Percentiles rank a stretch among this genome's conserved stretches.
Evolutionary conservation across 2,329 filamentous ascomycete genomes (phyloP).

Genomic region (Apiospora arundinis): DNA sequence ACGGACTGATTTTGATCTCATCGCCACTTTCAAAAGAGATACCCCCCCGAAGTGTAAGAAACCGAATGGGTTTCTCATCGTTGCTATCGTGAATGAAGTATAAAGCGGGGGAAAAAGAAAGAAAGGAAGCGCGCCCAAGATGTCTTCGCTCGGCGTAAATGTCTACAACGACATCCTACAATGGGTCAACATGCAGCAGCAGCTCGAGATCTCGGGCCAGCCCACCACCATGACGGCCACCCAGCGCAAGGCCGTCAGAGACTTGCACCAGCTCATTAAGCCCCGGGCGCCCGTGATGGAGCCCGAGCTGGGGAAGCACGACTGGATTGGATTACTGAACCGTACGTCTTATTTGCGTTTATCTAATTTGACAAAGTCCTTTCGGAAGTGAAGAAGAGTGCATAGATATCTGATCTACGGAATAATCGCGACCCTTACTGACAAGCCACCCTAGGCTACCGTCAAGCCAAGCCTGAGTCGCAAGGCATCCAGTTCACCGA

Average conservation of each 20-base stretch:
- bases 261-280: slow-evolving; percentile 42
- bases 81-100: not conserved
- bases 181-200: slow-evolving; percentile 44
- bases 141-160: not conserved
- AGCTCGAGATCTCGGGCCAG: slow-evolving; percentile 37
- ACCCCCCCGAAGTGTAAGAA: not conserved
- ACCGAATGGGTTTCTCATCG: not conserved
- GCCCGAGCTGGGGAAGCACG: slow-evolving; percentile 36
- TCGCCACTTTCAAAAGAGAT: not conserved
- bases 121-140: not conserved
- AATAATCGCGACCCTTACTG: slow-evolving; percentile 7
- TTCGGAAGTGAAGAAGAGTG: too few relatives aligned
- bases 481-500: slow-evolving; percentile 32
- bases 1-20: not conserved
- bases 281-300: slow-evolving; percentile 27
- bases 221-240: slow-evolving; percentile 46
- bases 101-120: not conserved
- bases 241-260: slow-evolving; percentile 48
- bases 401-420: too few relatives aligned
- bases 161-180: slow-evolving; percentile 33
- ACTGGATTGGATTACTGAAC: slow-evolving; percentile 49
- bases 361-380: too few relatives aligned
- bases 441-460: slow-evolving; percentile 26
- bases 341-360: too few relatives aligned
- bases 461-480: slow-evolving; percentile 24